A percentile compares a stretch with the other conserved stretches of the same genome.
These are phyloP conservation scores for Boletus reticulatus DNA, from an alignment of 768 basidiomycete species.

Conservation along the genomic window DNA sequence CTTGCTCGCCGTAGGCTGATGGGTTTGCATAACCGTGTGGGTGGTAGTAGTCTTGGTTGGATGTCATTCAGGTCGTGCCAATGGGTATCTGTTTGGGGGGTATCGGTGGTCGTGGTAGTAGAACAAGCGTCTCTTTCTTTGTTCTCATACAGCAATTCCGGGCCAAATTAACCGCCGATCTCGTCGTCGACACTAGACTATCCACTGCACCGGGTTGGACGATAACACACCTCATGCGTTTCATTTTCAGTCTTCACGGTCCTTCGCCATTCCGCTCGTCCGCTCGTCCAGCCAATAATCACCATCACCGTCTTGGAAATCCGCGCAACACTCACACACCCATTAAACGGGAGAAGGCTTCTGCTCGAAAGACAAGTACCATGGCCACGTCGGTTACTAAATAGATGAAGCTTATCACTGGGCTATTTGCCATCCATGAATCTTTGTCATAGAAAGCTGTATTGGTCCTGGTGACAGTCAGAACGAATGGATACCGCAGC, in stretches of 20 bases:
- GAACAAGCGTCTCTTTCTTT: not conserved
- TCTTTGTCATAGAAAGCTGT: too few species aligned
- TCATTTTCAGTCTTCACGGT: not conserved
- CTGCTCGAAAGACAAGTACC: not conserved
- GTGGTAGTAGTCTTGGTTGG: constrained; percentile 27
- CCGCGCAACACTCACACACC: not conserved
- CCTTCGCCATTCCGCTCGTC: constrained; percentile 9
- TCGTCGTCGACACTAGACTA: too few species aligned
- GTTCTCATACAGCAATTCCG: not conserved
- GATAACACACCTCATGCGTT: not conserved
- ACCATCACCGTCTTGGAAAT: not conserved
- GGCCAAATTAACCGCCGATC: too few species aligned
- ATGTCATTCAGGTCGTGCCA: constrained; percentile 17
- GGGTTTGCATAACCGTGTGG: constrained; percentile 16
- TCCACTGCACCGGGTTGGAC: not conserved
- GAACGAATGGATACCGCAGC: too few species aligned
- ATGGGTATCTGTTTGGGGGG: constrained; percentile 18
- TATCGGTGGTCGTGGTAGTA: constrained; percentile 14
- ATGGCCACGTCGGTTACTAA: not conserved
- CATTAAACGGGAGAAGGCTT: not conserved
- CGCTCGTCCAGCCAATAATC: not conserved
- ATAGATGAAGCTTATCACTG: not conserved
- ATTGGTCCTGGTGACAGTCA: too few species aligned
- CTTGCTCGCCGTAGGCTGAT: constrained; percentile 19
- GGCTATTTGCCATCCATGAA: not conserved